These are phyloP conservation scores for Mycena sanguinolenta DNA, from an alignment of 768 basidiomycete species.

Conservation along the genomic window DNA sequence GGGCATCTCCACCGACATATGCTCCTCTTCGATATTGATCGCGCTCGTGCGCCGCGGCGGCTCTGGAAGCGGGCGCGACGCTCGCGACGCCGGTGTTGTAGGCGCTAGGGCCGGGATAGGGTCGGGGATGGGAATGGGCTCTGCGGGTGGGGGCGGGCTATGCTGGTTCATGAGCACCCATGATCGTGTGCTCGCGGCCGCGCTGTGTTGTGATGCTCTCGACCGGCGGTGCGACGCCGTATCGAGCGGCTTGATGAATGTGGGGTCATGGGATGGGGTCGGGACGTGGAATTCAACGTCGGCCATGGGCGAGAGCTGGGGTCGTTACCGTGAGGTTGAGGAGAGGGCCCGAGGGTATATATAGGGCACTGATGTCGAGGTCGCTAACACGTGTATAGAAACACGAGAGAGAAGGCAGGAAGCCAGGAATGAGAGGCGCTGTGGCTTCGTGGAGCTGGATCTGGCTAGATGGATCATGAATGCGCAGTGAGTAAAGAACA, in stretches of 20 bases:
- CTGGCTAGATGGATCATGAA: too few species aligned
- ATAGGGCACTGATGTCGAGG: slow-evolving; percentile 19
- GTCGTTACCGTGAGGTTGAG: slow-evolving; percentile 2
- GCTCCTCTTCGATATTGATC: slow-evolving; percentile 17
- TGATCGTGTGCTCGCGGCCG: slow-evolving; percentile 36
- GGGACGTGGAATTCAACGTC: slow-evolving; percentile 25
- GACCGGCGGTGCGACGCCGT: slow-evolving; percentile 26
- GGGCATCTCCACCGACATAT: slow-evolving; percentile 30
- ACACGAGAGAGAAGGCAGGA: slow-evolving; percentile 27
- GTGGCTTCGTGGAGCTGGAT: slow-evolving; percentile 16
- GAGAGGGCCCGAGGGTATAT: slow-evolving; percentile 9
- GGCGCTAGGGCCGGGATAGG: slow-evolving; percentile 23
- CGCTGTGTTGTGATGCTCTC: slow-evolving; percentile 31
- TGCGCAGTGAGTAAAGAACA: background rate
- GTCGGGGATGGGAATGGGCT: slow-evolving; percentile 31
- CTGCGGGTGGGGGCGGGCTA: slow-evolving; percentile 30
- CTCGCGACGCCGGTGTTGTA: background rate
- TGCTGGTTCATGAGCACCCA: slow-evolving; percentile 35
- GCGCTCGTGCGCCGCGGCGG: slow-evolving; percentile 20
- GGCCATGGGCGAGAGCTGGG: slow-evolving; percentile 14
- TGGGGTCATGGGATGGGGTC: slow-evolving; percentile 10
- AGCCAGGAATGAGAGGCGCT: background rate
- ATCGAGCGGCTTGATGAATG: slow-evolving; percentile 22
- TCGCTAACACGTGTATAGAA: slow-evolving; percentile 14
- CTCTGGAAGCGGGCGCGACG: slow-evolving; percentile 31